phyloP scores from a whole-genome alignment of 2,329 filamentous ascomycete species.

The Stachybotrys elegans region DNA sequence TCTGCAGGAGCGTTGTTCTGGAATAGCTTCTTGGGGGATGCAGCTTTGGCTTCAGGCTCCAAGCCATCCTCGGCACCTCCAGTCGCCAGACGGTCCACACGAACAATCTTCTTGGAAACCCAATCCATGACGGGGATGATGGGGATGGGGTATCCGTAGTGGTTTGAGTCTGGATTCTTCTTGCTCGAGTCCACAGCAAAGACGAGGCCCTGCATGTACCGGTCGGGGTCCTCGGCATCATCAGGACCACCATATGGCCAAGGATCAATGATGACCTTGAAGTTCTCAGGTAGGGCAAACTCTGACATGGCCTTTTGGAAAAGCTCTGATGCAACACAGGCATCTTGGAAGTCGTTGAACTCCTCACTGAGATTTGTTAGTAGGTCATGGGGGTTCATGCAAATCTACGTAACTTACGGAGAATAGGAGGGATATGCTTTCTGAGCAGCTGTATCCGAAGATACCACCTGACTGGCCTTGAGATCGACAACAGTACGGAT shows the following conservation, averaged over 20 bases:
- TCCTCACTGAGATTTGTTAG: conserved; percentile 24
- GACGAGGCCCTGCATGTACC: conserved; percentile 45
- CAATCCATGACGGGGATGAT: conserved; percentile 56
- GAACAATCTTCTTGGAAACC: conserved; percentile 46
- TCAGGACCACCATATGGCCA: conserved; percentile 62
- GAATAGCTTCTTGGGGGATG: conserved; percentile 40
- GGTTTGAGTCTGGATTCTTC: conserved; percentile 51
- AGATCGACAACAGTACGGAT: conserved; percentile 35
- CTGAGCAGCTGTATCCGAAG: conserved; percentile 15
- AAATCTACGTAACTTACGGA: conserved; percentile 18
- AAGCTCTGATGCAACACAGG: conserved; percentile 35
- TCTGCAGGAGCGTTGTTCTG: conserved; percentile 34
- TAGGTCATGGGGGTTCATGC: neutral
- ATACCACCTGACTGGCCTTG: conserved; percentile 21
- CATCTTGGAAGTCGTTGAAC: conserved; percentile 33
- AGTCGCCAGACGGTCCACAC: conserved; percentile 52
- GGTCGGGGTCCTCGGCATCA: conserved; percentile 30
- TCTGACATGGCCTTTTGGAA: conserved; percentile 43
- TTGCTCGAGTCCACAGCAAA: conserved; percentile 38
- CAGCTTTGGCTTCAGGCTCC: conserved; percentile 23
- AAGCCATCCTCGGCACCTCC: conserved; percentile 42
- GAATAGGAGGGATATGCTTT: conserved; percentile 32
- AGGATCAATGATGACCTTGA: conserved; percentile 41
- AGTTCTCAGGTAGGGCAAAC: conserved; percentile 26
- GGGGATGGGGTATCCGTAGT: conserved; percentile 58